Conservation (phyloP, 164 flowering plant genomes). For the Nymphaea thermarum region DNA sequence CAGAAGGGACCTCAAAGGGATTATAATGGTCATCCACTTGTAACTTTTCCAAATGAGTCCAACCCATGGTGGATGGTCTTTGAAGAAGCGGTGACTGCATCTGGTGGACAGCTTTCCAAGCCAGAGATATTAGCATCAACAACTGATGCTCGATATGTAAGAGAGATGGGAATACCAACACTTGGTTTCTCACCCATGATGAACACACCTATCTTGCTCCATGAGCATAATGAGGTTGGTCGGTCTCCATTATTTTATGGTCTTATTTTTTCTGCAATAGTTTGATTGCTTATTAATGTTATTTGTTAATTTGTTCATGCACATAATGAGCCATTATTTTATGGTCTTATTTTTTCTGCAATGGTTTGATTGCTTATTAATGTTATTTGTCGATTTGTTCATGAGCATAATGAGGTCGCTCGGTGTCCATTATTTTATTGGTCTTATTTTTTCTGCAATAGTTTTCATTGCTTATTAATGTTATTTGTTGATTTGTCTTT, state of each 20-base stretch:
- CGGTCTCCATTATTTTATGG: not conserved
- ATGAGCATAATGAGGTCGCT: not conserved
- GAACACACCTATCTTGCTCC: conserved; percentile 84
- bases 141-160: conserved; percentile 76
- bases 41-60: conserved; percentile 62
- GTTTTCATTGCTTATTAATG: not conserved
- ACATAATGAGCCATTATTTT: too few relatives aligned
- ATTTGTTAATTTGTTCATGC: not conserved
- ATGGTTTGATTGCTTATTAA: not conserved
- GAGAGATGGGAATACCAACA: conserved; percentile 72
- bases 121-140: conserved; percentile 93
- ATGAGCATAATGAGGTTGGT: conserved; percentile 87
- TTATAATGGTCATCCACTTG: conserved; percentile 49
- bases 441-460: not conserved
- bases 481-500: conserved; percentile 1
- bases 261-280: not conserved
- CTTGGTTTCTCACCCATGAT: conserved; percentile 93
- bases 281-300: not conserved
- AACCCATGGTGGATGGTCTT: conserved; percentile 95
- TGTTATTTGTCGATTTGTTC: not conserved
- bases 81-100: conserved; percentile 46
- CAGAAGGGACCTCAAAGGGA: conserved; percentile 68
- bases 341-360: not conserved
- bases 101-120: conserved; percentile 76
- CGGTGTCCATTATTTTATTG: not conserved